phyloP scores from a whole-genome alignment of 1,284 basidiomycete species.

The Waitea zeae region DNA sequence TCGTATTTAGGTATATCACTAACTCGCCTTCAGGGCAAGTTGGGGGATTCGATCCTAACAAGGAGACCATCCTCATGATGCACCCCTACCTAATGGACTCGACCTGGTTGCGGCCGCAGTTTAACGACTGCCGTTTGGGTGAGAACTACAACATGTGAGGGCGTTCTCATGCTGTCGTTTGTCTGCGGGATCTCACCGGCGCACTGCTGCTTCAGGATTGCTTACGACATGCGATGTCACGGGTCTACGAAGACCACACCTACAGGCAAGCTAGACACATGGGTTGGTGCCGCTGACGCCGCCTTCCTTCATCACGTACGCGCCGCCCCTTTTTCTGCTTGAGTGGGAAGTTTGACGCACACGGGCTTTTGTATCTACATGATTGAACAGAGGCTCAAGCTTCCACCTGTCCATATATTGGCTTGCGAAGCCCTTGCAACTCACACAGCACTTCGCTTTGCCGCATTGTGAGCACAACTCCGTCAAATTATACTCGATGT shows the following conservation, averaged over 20 bases:
- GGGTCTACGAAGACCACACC: neutral
- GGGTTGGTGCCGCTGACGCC: neutral
- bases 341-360: neutral
- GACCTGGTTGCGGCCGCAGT: neutral
- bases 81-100: neutral
- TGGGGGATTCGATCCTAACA: neutral
- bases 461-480: neutral
- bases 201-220: no score
- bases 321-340: neutral
- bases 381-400: no score
- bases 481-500: neutral
- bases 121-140: neutral
- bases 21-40: neutral
- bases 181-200: no score
- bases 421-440: neutral
- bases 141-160: no score
- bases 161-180: no score
- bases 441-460: neutral
- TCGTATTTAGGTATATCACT: neutral
- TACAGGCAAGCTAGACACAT: neutral
- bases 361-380: no score
- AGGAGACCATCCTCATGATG: neutral
- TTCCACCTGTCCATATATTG: neutral
- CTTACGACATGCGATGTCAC: neutral
- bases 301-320: neutral